These are phyloP conservation scores for Hirsutella rhossiliensis DNA, from an alignment of 2,329 filamentous ascomycete genomes.

Conservation along the genomic window DNA sequence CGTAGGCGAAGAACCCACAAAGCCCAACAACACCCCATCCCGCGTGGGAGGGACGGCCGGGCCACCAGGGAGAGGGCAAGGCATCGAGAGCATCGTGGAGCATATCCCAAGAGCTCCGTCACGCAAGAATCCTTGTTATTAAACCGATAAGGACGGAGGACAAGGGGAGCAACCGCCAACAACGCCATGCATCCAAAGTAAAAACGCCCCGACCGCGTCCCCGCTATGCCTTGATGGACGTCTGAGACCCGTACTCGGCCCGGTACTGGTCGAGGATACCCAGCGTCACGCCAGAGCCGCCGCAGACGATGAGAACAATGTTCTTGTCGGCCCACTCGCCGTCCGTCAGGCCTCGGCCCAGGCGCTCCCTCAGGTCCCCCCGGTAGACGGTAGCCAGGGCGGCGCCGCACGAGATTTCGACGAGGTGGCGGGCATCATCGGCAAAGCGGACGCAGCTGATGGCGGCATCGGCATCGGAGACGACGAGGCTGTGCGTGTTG, in stretches of 20 bases:
- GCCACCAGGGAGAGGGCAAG: too few species aligned
- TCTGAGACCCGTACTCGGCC: constrained; percentile 26
- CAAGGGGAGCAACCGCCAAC: background rate
- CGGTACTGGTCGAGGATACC: constrained; percentile 48
- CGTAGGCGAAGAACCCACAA: too few species aligned
- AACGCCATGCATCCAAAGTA: background rate
- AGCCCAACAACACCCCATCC: too few species aligned
- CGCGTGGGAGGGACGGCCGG: too few species aligned
- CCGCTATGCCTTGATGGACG: constrained; percentile 17
- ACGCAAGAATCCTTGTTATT: too few species aligned
- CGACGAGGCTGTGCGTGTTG: constrained; percentile 22
- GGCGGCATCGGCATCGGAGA: constrained; percentile 55
- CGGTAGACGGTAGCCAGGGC: constrained; percentile 59
- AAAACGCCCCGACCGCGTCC: background rate
- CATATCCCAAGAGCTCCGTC: too few species aligned
- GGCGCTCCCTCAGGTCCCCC: constrained; percentile 45
- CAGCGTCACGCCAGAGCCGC: constrained; percentile 56
- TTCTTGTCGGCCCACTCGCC: constrained; percentile 54
- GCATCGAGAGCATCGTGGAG: too few species aligned
- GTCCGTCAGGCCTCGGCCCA: constrained; percentile 40
- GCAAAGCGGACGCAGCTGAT: constrained; percentile 65
- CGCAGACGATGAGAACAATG: constrained; percentile 77
- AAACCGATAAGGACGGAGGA: too few species aligned
- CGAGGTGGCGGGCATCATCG: constrained; percentile 69
- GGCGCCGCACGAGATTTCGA: constrained; percentile 79